Conservation (phyloP, 129 eudicot genomes). For the Flaveria bidentis region DNA sequence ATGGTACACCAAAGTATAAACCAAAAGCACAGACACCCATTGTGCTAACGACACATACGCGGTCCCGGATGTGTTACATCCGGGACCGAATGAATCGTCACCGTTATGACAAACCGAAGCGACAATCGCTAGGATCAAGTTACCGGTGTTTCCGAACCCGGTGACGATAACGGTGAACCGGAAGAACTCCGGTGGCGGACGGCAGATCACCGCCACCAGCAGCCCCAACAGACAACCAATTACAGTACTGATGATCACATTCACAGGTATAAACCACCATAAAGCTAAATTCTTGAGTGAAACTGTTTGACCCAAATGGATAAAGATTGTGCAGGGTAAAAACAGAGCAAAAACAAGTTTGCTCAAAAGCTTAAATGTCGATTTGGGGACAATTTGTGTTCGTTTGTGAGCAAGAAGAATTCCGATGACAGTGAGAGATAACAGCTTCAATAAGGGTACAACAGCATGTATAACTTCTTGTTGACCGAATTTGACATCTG, state of each 20-base stretch:
- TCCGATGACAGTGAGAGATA: slow-evolving; percentile 64
- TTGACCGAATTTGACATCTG: slow-evolving; percentile 35
- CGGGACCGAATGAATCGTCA: slow-evolving; percentile 54
- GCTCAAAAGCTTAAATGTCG: slow-evolving; percentile 86
- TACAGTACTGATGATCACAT: slow-evolving; percentile 62
- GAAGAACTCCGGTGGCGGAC: slow-evolving; percentile 79
- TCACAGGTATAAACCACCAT: slow-evolving; percentile 93
- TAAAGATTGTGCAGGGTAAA: slow-evolving; percentile 79
- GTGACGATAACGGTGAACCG: slow-evolving; percentile 74
- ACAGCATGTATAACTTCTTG: slow-evolving; percentile 53
- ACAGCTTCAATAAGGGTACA: slow-evolving; percentile 64
- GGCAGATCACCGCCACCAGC: slow-evolving; percentile 62
- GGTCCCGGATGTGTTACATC: slow-evolving; percentile 51
- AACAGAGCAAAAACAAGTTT: slow-evolving; percentile 83
- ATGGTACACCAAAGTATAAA: slow-evolving; percentile 82
- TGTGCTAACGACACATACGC: slow-evolving; percentile 82
- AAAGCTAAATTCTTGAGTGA: slow-evolving; percentile 49
- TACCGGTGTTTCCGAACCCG: slow-evolving; percentile 88
- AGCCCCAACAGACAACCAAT: slow-evolving; percentile 65
- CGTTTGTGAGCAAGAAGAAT: slow-evolving; percentile 63
- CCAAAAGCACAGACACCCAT: slow-evolving; percentile 78
- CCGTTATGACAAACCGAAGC: slow-evolving; percentile 65
- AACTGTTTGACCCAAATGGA: slow-evolving; percentile 70
- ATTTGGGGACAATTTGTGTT: slow-evolving; percentile 67
- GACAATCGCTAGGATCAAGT: slow-evolving; percentile 69